Base-by-base conservation (phyloP, 768 basidiomycete species). In the Pseudohyphozyma bogoriensis region DNA sequence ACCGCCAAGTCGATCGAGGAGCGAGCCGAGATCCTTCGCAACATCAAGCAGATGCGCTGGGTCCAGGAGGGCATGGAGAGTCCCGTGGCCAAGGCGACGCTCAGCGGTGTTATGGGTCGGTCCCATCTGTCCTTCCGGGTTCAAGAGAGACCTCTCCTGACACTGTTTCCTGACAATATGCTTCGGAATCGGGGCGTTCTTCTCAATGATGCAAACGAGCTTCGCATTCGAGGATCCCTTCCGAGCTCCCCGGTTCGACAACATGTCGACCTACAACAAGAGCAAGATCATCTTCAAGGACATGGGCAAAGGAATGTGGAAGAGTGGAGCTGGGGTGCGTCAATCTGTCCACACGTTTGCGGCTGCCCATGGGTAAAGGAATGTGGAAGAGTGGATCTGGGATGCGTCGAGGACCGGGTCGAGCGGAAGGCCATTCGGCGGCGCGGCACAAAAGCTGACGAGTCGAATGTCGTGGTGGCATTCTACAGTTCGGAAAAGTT, bases 191-290 rank as follows among this genome's bases (percentile, higher is more conserved):
- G 93, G 93, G 60, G 91, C 85, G 35, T 91, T 96, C 79, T 89
- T 97, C 77, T 89, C 90, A 2, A 79, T 96, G 60, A 96, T 97
- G 93, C 89, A 87, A 36, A 79, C 90, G 24, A 89, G 90, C 32
- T 92, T 97, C 72, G 85, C 86, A 36, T 93, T 95, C 72, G 93
- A 96, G 73, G 92, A 96, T 73, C 91, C 92, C 15, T 76, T 89
- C 47, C 79, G 87, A 37, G 83, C 87, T 35, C 77, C 82, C 51
- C 80, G 82, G 68, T 56, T 78, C 79, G 60, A 53, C 36, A 58
- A 66, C 79, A 81, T 69, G 64, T 82, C 75, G 61, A 81, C 81
- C 47, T 78, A 79, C 28, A 86, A 91, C 72, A 92, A 92, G 69
- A 86, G 89, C 1, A 78, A 81, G 47, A 83, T 85, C 66, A 82